phyloP scores from a whole-genome alignment of 495 filamentous ascomycete species.

The Aspergillus campestris region DNA sequence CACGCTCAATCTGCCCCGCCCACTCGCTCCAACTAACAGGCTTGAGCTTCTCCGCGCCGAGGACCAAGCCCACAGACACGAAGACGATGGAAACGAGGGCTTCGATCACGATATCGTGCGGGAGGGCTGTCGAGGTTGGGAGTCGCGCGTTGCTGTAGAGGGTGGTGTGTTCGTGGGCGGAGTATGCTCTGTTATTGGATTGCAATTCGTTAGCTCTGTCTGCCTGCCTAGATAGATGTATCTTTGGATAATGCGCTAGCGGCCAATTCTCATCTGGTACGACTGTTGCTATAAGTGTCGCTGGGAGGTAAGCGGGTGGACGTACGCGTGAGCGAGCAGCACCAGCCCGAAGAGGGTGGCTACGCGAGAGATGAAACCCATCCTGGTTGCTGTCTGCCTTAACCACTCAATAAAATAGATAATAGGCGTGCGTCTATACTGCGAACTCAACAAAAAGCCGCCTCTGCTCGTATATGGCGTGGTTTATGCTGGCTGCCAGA shows the following conservation, averaged over 20 bases:
- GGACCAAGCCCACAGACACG: conserved; percentile 63
- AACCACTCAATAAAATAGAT: too few species aligned
- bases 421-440: too few species aligned
- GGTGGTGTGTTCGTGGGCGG: conserved; percentile 73
- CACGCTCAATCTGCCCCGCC: conserved; percentile 73
- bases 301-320: not conserved
- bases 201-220: not conserved
- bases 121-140: conserved; percentile 46
- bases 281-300: too few species aligned
- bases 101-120: conserved; percentile 63
- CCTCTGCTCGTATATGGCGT: too few species aligned
- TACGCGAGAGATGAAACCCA: conserved; percentile 59
- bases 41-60: conserved; percentile 58
- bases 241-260: too few species aligned
- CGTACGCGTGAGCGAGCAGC: conserved; percentile 68
- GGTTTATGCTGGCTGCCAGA: too few species aligned
- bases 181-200: conserved; percentile 57
- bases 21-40: conserved; percentile 76
- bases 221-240: too few species aligned
- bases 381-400: too few species aligned
- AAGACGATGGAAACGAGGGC: conserved; percentile 53
- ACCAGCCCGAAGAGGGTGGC: conserved; percentile 57
- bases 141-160: conserved; percentile 51
- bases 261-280: too few species aligned
- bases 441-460: too few species aligned